These are phyloP conservation scores for Cladosporium colombiae DNA, from an alignment of 2,329 filamentous ascomycete species.

Conservation along the genomic window DNA sequence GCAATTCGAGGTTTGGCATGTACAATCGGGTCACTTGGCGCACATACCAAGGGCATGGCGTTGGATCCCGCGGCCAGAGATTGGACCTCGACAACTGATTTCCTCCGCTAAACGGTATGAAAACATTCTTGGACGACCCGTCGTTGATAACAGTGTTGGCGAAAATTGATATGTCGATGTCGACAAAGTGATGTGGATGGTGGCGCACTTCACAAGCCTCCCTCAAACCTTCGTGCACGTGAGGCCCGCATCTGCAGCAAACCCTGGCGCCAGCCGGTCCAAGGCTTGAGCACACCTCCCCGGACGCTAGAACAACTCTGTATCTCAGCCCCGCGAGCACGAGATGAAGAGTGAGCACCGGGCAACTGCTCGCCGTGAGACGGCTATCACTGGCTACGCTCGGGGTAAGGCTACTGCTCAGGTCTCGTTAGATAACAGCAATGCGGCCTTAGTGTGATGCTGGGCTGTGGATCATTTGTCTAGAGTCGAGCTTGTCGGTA, in stretches of 20 bases:
- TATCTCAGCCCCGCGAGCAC: background rate
- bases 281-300: conserved; percentile 11
- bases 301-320: conserved; percentile 7
- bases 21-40: conserved; percentile 14
- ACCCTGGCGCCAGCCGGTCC: background rate
- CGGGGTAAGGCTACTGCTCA: conserved; percentile 16
- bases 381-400: conserved; percentile 17
- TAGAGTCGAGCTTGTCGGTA: background rate
- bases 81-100: background rate
- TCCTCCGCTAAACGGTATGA: background rate
- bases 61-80: background rate
- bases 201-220: conserved; percentile 5
- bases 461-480: conserved; percentile 2
- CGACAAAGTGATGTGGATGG: conserved; percentile 1
- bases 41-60: conserved; percentile 18
- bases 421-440: conserved; percentile 9
- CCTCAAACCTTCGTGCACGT: background rate
- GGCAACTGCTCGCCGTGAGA: background rate
- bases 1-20: conserved; percentile 18
- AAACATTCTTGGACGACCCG: background rate
- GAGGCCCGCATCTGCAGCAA: conserved; percentile 2
- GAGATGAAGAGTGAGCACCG: background rate
- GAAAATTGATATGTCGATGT: background rate
- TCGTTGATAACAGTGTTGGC: background rate
- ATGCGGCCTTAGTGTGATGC: background rate